A percentile compares a stretch with the other conserved stretches of the same genome.
Evolutionary conservation across 768 basidiomycete genomes (phyloP).

Genomic region (Hericium coralloides): DNA sequence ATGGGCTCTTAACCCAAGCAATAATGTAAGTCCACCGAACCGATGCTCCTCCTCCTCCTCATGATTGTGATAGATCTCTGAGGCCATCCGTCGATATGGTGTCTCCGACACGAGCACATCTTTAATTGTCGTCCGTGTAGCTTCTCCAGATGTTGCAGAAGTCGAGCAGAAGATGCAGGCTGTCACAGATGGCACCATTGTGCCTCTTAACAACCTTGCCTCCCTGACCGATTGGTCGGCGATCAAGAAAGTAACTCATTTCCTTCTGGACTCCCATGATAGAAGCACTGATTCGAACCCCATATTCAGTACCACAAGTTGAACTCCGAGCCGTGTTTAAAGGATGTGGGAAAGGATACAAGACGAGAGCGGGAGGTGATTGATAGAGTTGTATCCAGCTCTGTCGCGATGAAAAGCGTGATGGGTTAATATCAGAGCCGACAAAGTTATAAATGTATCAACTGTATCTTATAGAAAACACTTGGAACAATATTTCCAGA

Average conservation of each 20-base stretch:
- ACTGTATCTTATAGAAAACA: too few species aligned
- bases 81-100: conserved; percentile 81
- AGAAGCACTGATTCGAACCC: conserved; percentile 28
- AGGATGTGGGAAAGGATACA: conserved; percentile 24
- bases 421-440: conserved; percentile 15
- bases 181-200: conserved; percentile 50
- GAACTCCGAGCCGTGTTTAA: conserved; percentile 38
- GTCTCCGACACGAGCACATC: conserved; percentile 56
- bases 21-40: conserved; percentile 49
- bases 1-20: conserved; percentile 79
- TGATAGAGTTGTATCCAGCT: conserved; percentile 64
- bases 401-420: conserved; percentile 78
- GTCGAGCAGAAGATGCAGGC: conserved; percentile 45
- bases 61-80: conserved; percentile 58
- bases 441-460: too few species aligned
- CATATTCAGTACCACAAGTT: conserved; percentile 64
- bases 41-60: not conserved
- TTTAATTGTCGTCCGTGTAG: conserved; percentile 67
- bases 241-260: conserved; percentile 58
- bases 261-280: not conserved
- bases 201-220: conserved; percentile 34
- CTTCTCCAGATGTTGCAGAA: conserved; percentile 28
- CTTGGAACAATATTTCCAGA: too few species aligned
- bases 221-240: conserved; percentile 59
- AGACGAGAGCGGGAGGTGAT: conserved; percentile 33